Base-by-base conservation (phyloP, 768 basidiomycete species). In the Termitomyces sp. region DNA sequence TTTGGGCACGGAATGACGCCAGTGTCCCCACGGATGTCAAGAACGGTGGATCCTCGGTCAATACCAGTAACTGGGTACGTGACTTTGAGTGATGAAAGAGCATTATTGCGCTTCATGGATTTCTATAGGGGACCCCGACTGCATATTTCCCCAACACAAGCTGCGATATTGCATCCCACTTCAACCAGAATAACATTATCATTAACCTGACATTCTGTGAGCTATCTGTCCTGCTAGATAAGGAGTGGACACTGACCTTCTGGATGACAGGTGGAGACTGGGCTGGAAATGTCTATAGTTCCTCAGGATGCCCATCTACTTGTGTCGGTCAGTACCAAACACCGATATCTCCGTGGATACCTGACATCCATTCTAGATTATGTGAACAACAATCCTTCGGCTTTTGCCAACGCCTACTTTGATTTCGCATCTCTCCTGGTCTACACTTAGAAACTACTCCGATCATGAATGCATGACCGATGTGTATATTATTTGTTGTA, bases 341-440 rank as follows among this genome's bases (percentile, higher is more conserved):
- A 1, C 32, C 4, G 41, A 9, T 15, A n/a, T 20, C 13, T n/a
- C 18, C 18, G 6, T n/a, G n/a, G 11, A 38, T 27, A 5, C n/a
- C 32, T 52, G 41, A 52, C 33, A 18, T 13, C 25, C 16, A 20
- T 47, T 42, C 16, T 44, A 86, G 84, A 81, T 48, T 83, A 71
- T 63, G 85, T 88, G 50, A 77, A 82, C 69, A 75, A 74, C 60
- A 83, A 86, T 65, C 88, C 89, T 0, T 57, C 61, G 10, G 80
- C 81, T 11, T 90, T 89, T 68, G 41, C 59, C n/a, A 68, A 82
- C 15, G 87, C 89, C 1, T 89, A 79, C 71, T 90, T 88, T 71
- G 79, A 88, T 36, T 75, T 91, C 66, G 79, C 77, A 27, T 76
- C 78, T 1, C 67, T 90, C 46, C 76, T 76, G 33, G 62, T 76